Evolutionary conservation across 768 basidiomycete species (phyloP), one percentile per base, ranked within the genome.

Genomic region (Leccinum longicurvipes): DNA sequence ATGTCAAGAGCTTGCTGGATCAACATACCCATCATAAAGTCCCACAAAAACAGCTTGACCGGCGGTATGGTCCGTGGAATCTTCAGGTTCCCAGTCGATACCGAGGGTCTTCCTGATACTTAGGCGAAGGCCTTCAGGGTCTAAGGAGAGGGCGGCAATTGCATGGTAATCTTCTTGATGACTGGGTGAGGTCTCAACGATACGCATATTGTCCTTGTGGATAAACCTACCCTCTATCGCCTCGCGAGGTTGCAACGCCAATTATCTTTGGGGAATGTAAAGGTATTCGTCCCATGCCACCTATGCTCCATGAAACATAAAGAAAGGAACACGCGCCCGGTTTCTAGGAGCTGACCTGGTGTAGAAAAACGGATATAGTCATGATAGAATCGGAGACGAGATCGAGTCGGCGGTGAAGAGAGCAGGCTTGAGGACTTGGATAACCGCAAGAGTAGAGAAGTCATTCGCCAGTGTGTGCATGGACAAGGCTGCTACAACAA

Each of bases 121-220:
- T 25, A 77, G 59, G 42, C 77, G 78, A 21, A 96, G 78, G 69
- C 95, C 93, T 53, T 83, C 80, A 10, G 90, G 85, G 56, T 89
- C 78, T 27, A 96, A 67, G 19, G 87, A 86, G 23, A 97, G 78
- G 1, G 89, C 82, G 7, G 85, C 82, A 66, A 88, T 89, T 14
- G 86, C 77, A 66, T 89, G 82, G 59, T 89, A 91, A 65, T 97
- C 94, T 73, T 96, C 93, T 70, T 96, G 93, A 59, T 95, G 85
- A 58, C 93, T 95, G 63, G 12, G 49, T 31, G 50, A 54, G 52
- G 53, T 56, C 41, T 68, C 42, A 60, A 47, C 44, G 42, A 24
- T 23, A 27, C 23, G 27, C 6, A 39, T 11, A 25, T n/a, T 15
- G 29, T 10, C 34, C 41, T 47, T 45, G 51, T 21, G 28, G 54